Conservation (phyloP, 352 stramenopile species). For the Vaucheria bursata region DNA sequence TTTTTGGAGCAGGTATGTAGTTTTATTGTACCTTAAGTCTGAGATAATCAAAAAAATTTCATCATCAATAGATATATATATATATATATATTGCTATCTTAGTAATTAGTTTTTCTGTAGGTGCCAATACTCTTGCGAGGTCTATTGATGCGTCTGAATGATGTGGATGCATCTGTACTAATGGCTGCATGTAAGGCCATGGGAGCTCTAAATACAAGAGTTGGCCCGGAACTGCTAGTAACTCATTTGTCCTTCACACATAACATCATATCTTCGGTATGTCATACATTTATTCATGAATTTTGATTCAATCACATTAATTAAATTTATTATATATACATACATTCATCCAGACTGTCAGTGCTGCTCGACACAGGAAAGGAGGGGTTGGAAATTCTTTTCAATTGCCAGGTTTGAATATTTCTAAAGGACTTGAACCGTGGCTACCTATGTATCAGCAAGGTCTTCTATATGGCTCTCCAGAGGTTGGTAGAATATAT, state of each 20-base stretch:
- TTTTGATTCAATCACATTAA: too few species aligned
- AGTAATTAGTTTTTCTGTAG: too few species aligned
- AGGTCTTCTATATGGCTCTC: constrained; percentile 86
- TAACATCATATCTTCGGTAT: constrained; percentile 41
- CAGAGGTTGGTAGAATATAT: constrained; percentile 21
- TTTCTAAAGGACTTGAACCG: constrained; percentile 78
- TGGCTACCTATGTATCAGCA: constrained; percentile 94
- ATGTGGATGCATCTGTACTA: constrained; percentile 75
- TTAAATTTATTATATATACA: not conserved
- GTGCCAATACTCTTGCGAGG: constrained; percentile 88
- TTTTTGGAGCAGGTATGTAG: not conserved
- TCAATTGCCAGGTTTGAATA: constrained; percentile 64
- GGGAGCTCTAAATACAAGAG: constrained; percentile 47
- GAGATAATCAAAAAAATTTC: too few species aligned
- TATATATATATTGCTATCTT: too few species aligned
- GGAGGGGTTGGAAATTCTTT: constrained; percentile 25
- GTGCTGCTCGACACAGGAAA: constrained; percentile 42
- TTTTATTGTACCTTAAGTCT: too few species aligned
- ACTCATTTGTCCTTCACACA: constrained; percentile 31
- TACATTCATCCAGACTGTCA: constrained; percentile 9
- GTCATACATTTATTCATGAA: not conserved
- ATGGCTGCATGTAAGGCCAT: constrained; percentile 75
- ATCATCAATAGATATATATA: too few species aligned
- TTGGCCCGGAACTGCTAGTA: constrained; percentile 33
- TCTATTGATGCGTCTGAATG: constrained; percentile 89